Evolutionary conservation across 495 filamentous ascomycete species (phyloP), one percentile per base, ranked within the genome.

Genomic region (Penicillium ochrochloron): DNA sequence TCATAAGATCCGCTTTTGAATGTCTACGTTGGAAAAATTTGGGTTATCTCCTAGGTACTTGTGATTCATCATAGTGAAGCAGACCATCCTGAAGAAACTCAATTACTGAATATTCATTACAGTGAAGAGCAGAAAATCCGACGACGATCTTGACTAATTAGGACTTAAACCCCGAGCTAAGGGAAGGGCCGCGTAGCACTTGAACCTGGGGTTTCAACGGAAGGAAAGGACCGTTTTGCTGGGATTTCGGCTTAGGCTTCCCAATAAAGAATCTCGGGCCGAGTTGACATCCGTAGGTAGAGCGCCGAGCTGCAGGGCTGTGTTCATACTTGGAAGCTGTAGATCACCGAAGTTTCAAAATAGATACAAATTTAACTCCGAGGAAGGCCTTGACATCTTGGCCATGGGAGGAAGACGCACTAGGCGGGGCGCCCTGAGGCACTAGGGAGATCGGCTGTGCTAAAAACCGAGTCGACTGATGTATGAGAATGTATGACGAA

Each of bases 241-340:
- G 14, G 12, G 14, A 21, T 5, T 44, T 64, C 61, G 61, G 55
- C 23, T 35, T 31, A 35, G 15, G 23, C 8, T 64, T 12, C 61
- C 55, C 23, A 31, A 64, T 59, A 8, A 25, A 44, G 61, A 59
- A 59, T 53, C 46, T 59, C 35, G 54, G 48, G 55, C 55, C 61
- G 61, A 59, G 17, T 48, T 31, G 17, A 37, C 27, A 19, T 25
- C 53, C 27, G 23, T 23, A 50, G 44, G 33, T 55, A 60, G 17
- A 27, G 9, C 39, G 9, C 39, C 37, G 57, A 34, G 27, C 19
- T 48, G 7, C 21, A 8, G 10, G 46, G 21, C 17, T 27, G 21
- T 27, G 21, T 14, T 9, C 27, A 5, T 27, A 50, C 11, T 12
- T 50, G 44, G 14, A 50, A 50, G 21, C 4, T 27, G 23, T 23